Evolutionary conservation across 805 yeast species (phyloP), one percentile per base, ranked within the genome.

Genomic region (Candida orba): DNA sequence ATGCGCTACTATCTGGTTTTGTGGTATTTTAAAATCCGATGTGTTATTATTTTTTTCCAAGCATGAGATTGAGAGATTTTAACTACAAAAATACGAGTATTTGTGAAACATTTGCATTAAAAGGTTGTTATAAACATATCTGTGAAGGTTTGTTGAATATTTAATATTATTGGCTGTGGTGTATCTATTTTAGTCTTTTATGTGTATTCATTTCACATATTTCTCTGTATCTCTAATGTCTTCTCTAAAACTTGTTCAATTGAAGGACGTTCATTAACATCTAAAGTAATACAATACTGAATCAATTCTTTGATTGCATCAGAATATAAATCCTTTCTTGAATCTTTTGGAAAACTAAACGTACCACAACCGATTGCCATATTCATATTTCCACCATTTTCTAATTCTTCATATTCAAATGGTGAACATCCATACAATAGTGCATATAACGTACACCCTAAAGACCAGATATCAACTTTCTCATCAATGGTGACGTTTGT

Each of bases 391-490:
- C 95, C 96, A 14, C 97, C 97, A 46, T 79, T 77, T 34, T 82
- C 80, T 37, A 76, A 72, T 55, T 87, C 93, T 59, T 84, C 81
- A 57, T 86, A 72, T 58, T 89, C 96, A 60, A 90, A 90, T 1
- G 98, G 98, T 4, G 95, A 84, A 27, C 72, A 71, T 0, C 84
- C 83, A 64, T 84, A 90, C 61, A 91, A 71, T 51, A 86, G 64
- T 1, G 89, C 78, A 61, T 85, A 90, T 15, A 88, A 59, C 1
- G 88, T 69, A 57, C 96, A 88, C 0, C 98, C 98, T 25, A 90
- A 62, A 4, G 95, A 83, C 98, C 98, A 90, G 23, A 91, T 77
- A 61, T 90, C 98, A 4, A 84, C 80, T 46, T 76, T 75, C 54
- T 86, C 95, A 49, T 80, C 79, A 37, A 90, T 69, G 6, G 63